Base-by-base conservation (phyloP, 202 grass and related monocot species). In the Setaria viridis region DNA sequence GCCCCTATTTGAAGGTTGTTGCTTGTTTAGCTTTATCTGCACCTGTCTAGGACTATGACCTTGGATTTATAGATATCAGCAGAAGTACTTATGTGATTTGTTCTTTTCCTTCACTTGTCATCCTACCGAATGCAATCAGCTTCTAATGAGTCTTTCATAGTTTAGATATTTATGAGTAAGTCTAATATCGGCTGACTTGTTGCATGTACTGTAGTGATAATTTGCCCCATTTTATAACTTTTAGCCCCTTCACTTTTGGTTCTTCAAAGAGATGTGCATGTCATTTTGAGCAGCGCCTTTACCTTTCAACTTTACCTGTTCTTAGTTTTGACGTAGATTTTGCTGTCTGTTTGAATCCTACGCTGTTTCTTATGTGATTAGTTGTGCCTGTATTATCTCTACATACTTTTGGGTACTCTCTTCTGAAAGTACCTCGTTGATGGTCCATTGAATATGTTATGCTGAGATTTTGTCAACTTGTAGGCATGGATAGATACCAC, bases 401-500 rank as follows among this genome's bases (percentile, higher is more conserved):
- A 9, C 14, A 49, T 43, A n/a, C 5, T 57, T 56, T 65, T 6
- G 13, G 46, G 39, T 49, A 9, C 72, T 72, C 10, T 76, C 17
- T 25, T 60, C 53, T 77, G 9, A 20, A 84, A 57, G n/a, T 54
- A 70, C 45, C 16, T 53, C 4, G 17, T 32, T 21, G 30, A 51
- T 62, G 47, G 16, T 66, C 1, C 25, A 41, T 78, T 30, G 7
- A 39, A 70, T 78, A 21, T 77, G 32, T 43, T 2, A 7, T 77
- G 14, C 70, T 87, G 13, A 69, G 20, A 19, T 54, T 80, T 9
- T 43, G 11, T 45, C 1, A 11, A 46, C 53, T 76, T 37, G 2
- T 65, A 91, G 89, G 57, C 66, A 93, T 94, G 92, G 92, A 94
- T 76, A 88, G 90, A 58, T 94, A 97, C 86, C 86, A 91, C 57